Evolutionary conservation across 305 asterid species (phyloP).

Genomic region (Rubia tinctorum): DNA sequence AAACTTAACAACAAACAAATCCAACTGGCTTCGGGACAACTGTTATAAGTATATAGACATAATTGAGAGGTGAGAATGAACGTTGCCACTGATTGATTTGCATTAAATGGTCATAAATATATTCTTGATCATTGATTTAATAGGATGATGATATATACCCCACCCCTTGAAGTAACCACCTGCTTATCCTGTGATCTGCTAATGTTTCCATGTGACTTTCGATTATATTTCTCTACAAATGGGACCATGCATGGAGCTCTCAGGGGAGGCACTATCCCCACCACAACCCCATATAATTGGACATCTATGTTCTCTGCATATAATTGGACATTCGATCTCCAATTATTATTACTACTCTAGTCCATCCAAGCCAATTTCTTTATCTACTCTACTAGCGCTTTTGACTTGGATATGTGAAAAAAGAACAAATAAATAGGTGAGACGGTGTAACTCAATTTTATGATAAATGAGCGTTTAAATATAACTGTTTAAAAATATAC

Average conservation of each 20-base stretch:
- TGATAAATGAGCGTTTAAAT: no score
- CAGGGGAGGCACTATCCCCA: conserved; percentile 22
- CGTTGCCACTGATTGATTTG: background rate
- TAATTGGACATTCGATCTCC: background rate
- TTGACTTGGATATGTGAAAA: no score
- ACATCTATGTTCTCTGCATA: background rate
- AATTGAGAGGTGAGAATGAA: background rate
- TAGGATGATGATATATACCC: background rate
- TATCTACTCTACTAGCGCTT: no score
- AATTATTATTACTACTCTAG: no score
- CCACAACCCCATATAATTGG: background rate
- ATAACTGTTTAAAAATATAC: no score
- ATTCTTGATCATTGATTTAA: background rate
- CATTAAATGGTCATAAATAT: conserved; percentile 7
- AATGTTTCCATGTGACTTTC: conserved; percentile 55
- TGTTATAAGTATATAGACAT: no score
- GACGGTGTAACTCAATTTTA: no score
- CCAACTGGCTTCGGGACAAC: no score
- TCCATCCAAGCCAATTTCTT: no score
- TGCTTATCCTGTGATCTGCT: conserved; percentile 33
- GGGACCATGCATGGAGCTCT: conserved; percentile 34
- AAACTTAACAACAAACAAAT: no score
- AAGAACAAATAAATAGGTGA: no score
- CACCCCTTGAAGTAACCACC: conserved; percentile 2
- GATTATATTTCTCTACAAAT: conserved; percentile 26